These are phyloP conservation scores for Brassica carinata DNA, from an alignment of 345 rosid species.

Conservation along the genomic window DNA sequence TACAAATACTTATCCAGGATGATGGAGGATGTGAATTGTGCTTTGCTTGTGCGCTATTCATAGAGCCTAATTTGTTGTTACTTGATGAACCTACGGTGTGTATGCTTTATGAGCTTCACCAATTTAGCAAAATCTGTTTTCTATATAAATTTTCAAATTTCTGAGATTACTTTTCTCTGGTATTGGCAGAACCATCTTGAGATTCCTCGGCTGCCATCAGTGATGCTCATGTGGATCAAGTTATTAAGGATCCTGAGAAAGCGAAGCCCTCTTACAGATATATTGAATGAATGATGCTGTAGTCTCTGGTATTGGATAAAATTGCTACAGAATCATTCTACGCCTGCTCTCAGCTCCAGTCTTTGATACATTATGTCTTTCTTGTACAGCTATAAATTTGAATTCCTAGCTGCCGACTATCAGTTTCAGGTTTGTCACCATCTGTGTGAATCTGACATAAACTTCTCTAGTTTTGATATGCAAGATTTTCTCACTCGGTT, in stretches of 20 bases:
- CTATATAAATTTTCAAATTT: background rate
- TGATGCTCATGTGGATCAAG: conserved; percentile 82
- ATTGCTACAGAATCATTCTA: background rate
- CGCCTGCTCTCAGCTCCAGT: conserved; percentile 8
- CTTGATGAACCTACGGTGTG: conserved; percentile 97
- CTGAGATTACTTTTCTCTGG: conserved; percentile 20
- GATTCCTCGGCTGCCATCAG: conserved; percentile 69
- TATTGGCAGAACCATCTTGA: conserved; percentile 93
- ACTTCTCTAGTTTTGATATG: conserved; percentile 13
- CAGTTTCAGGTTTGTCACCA: conserved; percentile 84
- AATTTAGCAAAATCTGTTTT: background rate
- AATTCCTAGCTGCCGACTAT: conserved; percentile 95
- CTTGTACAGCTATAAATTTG: conserved; percentile 81
- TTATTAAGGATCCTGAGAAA: conserved; percentile 96
- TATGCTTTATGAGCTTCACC: conserved; percentile 15
- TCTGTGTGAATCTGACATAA: conserved; percentile 12
- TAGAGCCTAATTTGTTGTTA: conserved; percentile 87
- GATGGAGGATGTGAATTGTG: conserved; percentile 99
- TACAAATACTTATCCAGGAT: conserved; percentile 91
- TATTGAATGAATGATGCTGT: conserved; percentile 5
- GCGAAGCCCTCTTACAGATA: conserved; percentile 31
- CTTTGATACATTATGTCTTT: background rate
- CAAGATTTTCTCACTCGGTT: conserved; percentile 1
- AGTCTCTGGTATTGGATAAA: conserved; percentile 12
- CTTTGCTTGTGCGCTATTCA: conserved; percentile 89